Evolutionary conservation across 1,284 basidiomycete species (phyloP).

Genomic region (Kalmanozyma brasiliensis): DNA sequence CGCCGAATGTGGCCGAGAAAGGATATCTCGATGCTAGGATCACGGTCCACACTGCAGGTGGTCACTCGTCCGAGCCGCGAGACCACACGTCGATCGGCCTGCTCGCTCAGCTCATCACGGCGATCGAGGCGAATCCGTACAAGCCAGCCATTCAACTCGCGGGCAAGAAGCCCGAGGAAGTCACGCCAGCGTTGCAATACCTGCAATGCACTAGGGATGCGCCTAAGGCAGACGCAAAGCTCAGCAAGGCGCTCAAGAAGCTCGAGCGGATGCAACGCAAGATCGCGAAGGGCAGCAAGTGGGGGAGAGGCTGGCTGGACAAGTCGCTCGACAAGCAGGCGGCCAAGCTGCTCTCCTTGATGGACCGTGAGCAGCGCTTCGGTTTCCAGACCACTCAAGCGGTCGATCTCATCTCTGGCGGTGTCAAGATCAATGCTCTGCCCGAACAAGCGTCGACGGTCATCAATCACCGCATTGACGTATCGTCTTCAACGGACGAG

Average conservation of each 20-base stretch:
- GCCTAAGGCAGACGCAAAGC: constrained; percentile 69
- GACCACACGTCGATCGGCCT: constrained; percentile 74
- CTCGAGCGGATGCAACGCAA: constrained; percentile 67
- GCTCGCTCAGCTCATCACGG: constrained; percentile 73
- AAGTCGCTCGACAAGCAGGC: constrained; percentile 20
- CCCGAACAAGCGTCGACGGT: constrained; percentile 73
- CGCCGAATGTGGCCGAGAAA: constrained; percentile 75
- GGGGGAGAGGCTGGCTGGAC: not conserved
- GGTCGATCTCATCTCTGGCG: constrained; percentile 75
- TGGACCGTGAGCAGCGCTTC: constrained; percentile 64
- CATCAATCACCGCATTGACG: constrained; percentile 75
- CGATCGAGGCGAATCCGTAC: constrained; percentile 73
- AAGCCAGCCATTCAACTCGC: constrained; percentile 62
- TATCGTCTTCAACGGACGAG: constrained; percentile 70
- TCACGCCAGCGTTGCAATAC: constrained; percentile 69
- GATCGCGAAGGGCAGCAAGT: not conserved
- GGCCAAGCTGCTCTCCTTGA: constrained; percentile 9
- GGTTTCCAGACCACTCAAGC: constrained; percentile 77
- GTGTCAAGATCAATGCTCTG: constrained; percentile 76
- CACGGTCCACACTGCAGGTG: constrained; percentile 71
- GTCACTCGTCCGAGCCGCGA: constrained; percentile 77
- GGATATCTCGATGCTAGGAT: constrained; percentile 71
- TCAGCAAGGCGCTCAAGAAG: constrained; percentile 69
- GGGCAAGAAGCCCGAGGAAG: constrained; percentile 22
- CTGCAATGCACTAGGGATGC: constrained; percentile 72